These are phyloP conservation scores for Mentha longifolia DNA, from an alignment of 257 asterid genomes.

Conservation along the genomic window DNA sequence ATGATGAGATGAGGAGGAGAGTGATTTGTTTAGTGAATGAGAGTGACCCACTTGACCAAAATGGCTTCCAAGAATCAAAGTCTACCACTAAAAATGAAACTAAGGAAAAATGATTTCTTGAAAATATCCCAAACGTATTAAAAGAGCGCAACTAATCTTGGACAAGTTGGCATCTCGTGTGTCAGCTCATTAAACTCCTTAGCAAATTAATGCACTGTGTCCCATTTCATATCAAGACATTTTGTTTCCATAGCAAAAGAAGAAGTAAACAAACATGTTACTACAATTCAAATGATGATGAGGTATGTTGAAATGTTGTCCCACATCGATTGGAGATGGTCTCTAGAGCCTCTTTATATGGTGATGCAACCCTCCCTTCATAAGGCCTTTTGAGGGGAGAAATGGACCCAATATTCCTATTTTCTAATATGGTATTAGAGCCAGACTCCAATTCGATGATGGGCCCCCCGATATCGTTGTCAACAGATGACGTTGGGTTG, in stretches of 20 bases:
- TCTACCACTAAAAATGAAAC: constrained; percentile 4
- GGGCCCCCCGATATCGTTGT: no score
- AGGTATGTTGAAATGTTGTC: no score
- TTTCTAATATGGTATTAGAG: no score
- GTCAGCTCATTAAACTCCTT: neutral
- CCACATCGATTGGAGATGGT: no score
- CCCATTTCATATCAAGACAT: neutral
- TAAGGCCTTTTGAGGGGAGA: no score
- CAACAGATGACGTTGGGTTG: no score
- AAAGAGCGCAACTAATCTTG: constrained; percentile 34
- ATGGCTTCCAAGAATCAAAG: neutral
- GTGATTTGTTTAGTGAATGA: neutral
- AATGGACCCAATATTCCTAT: no score
- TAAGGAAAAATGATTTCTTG: constrained; percentile 1
- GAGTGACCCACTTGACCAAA: neutral
- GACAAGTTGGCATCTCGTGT: constrained; percentile 31
- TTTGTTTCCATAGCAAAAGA: no score
- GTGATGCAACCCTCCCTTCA: no score
- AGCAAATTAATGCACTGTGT: constrained; percentile 4
- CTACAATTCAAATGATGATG: neutral
- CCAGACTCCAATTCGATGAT: no score
- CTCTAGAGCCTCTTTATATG: no score
- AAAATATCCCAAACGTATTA: constrained; percentile 30
- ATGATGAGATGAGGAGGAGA: neutral
- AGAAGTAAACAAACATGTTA: no score